Conservation (phyloP, 768 basidiomycete genomes). For the Royoungia palumana region DNA sequence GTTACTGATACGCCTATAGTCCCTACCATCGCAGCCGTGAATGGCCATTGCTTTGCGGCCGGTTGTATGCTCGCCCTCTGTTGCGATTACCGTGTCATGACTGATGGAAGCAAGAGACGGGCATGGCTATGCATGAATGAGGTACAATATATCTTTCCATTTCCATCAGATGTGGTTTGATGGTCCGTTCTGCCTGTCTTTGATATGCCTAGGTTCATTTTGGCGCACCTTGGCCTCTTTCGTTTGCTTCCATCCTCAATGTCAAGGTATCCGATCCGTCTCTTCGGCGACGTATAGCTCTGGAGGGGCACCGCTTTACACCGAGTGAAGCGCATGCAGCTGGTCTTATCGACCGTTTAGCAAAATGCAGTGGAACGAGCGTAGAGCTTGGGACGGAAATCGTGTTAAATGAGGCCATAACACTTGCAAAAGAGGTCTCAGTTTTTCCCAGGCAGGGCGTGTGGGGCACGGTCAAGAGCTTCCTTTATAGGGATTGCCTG, state of each 20-base stretch:
- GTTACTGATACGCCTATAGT: conserved; percentile 41
- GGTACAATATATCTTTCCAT: conserved; percentile 34
- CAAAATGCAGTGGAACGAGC: conserved; percentile 23
- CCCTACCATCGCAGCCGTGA: conserved; percentile 75
- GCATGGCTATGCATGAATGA: conserved; percentile 95
- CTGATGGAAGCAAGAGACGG: conserved; percentile 69
- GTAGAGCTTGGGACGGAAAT: conserved; percentile 56
- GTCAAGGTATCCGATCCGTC: conserved; percentile 61
- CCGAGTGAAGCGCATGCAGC: conserved; percentile 63
- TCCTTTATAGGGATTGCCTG: conserved; percentile 56
- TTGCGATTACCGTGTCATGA: conserved; percentile 91
- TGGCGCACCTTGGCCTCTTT: conserved; percentile 75
- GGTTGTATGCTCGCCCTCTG: conserved; percentile 75
- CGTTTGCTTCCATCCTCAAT: conserved; percentile 59
- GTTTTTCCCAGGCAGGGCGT: conserved; percentile 54
- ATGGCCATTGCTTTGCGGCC: conserved; percentile 84
- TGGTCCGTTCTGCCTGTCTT: not conserved
- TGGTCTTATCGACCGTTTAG: conserved; percentile 68
- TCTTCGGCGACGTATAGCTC: conserved; percentile 64
- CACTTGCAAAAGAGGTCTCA: conserved; percentile 54
- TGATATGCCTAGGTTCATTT: conserved; percentile 59
- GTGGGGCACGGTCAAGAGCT: conserved; percentile 70
- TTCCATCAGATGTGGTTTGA: not conserved
- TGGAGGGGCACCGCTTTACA: conserved; percentile 80
- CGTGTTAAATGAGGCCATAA: conserved; percentile 60